Base-by-base conservation (phyloP, 441 rosid genomes). In the Rhodomyrtus psidioides region DNA sequence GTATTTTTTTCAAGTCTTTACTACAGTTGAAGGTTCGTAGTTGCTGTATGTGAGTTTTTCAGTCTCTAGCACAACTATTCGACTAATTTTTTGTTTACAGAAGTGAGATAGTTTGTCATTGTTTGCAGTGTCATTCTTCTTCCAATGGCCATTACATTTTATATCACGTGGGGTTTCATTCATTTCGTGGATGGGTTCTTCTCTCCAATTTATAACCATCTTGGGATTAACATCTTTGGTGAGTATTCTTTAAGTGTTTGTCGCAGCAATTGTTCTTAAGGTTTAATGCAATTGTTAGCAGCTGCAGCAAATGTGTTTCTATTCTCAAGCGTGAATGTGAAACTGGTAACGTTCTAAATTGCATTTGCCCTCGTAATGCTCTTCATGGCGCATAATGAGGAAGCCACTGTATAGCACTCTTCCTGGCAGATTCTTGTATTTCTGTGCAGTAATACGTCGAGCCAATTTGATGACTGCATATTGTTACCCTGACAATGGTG, bases 101-200 rank as follows among this genome's bases (percentile, higher is more conserved):
- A 39, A 34, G 49, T 58, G 86, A 84, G 83, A 84, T 70, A 62
- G 46, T 82, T 59, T 28, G 57, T 21, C 21, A 12, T 83, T 42
- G 12, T 55, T 85, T 90, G 89, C 93, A 91, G 91, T 83, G 93
- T 91, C 86, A 89, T 91, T 79, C 91, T 88, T 42, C 85, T 91
- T 85, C 93, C 91, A 19, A 75, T 91, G 17, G 93, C 91, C 82
- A 89, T 89, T 76, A 91, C 92, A 9, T 91, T 91, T 84, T 91
- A 91, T 55, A 46, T 89, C 60, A 90, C 93, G 1, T 89, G 92
- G 92, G 88, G 88, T 79, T 91, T 91, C 27, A 54, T 91, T 88
- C 90, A 85, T 82, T 90, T 91, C 44, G 91, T 90, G 60, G 93
- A 91, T 79, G 90, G 90, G n/a, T 89, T 91, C 90, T 91, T 91